Evolutionary conservation across 2,329 filamentous ascomycete species (phyloP).

Genomic region (Xylaria multiplex): DNA sequence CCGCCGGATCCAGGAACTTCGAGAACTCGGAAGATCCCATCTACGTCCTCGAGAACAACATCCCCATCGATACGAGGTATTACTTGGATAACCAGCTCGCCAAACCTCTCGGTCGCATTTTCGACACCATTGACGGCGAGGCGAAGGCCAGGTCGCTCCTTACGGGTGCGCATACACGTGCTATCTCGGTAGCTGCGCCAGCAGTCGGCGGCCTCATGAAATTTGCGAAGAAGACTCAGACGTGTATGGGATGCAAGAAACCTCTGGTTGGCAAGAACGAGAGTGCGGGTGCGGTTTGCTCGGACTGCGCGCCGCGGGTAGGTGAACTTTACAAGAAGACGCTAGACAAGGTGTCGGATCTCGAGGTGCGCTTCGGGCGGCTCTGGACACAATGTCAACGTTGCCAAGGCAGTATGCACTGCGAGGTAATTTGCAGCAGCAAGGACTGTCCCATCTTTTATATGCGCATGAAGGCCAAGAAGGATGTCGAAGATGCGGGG

Average conservation of each 20-base stretch:
- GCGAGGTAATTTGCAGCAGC: constrained; percentile 96
- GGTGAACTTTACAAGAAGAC: constrained; percentile 95
- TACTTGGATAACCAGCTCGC: constrained; percentile 98
- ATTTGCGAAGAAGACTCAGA: constrained; percentile 96
- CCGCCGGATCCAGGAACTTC: constrained; percentile 90
- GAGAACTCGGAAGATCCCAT: constrained; percentile 98
- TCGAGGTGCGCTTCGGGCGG: constrained; percentile 90
- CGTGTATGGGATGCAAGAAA: constrained; percentile 99
- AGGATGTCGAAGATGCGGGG: constrained; percentile 94
- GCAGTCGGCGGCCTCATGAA: constrained; percentile 96
- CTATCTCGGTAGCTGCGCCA: constrained; percentile 90
- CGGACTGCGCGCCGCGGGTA: constrained; percentile 83
- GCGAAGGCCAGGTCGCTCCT: constrained; percentile 88
- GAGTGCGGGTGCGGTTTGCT: constrained; percentile 85
- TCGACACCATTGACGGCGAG: constrained; percentile 96
- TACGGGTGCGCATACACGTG: constrained; percentile 92
- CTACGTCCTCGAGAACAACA: constrained; percentile 95
- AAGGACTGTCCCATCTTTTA: constrained; percentile 99
- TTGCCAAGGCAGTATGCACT: constrained; percentile 97
- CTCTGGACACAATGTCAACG: constrained; percentile 98
- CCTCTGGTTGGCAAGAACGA: constrained; percentile 84
- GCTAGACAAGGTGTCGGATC: constrained; percentile 84
- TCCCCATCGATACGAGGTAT: constrained; percentile 98
- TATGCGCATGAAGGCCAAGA: constrained; percentile 99
- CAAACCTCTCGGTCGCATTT: constrained; percentile 93